Base-by-base conservation (phyloP, 1,139 yeast species). In the Suhomyces maxii region DNA sequence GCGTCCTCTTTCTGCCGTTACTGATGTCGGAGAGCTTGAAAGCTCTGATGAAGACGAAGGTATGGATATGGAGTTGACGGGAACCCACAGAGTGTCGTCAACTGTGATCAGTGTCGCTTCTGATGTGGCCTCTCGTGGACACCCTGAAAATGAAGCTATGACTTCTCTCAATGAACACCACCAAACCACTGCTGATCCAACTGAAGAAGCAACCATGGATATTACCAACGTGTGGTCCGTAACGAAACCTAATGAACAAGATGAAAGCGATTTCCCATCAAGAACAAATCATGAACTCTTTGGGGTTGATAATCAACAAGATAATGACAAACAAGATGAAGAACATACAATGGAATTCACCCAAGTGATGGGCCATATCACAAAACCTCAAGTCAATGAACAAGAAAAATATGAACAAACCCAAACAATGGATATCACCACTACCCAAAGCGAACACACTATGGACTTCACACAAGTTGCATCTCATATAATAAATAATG, bases 21-120 rank as follows among this genome's bases (percentile, higher is more conserved):
- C 39, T 5, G 33, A 37, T 4, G 38, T 25, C 25, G 28, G 30
- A 2, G 13, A 36, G 8, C 30, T 14, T 23, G 38, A 10, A 30
- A 36, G 38, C 25, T 52, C 36, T 26, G 53, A 44, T 36, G 53
- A 43, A 23, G 56, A 52, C 3, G 58, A 46, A 3, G 63, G 58
- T 34, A 55, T 46, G 7, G 65, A 59, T 12, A 63, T 63, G 66
- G 66, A 63, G 40, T 44, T 60, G 25, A 63, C 66, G 9, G 57
- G 47, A 10, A 49, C 50, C 10, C 54, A 46, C 12, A 49, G 31
- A 36, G 37, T 36, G 4, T 28, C 31, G 5, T 10, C 26, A 6
- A 23, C 40, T 13, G 10, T 25, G 12, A 30, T 12, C 34, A 26
- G 13, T 14, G 11, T 12, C 2, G 18, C 18, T 34, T 38, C 36